Conservation (phyloP, 2,329 filamentous ascomycete genomes). For the Monilinia polystroma region DNA sequence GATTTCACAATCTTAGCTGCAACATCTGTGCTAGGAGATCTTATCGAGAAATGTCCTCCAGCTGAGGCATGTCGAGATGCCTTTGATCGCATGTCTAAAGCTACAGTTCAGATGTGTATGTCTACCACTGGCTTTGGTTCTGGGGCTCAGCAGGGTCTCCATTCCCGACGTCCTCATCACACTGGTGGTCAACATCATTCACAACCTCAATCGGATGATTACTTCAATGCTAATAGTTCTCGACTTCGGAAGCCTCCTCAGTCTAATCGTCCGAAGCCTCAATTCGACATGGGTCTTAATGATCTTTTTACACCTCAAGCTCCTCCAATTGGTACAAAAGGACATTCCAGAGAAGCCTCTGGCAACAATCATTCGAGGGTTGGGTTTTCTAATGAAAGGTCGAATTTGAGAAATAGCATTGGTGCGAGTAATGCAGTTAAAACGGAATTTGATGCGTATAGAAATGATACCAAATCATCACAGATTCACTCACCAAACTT, state of each 20-base stretch:
- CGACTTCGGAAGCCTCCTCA: constrained; percentile 19
- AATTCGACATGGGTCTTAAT: constrained; percentile 40
- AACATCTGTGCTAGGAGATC: constrained; percentile 85
- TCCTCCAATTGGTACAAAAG: neutral
- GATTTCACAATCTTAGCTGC: constrained; percentile 93
- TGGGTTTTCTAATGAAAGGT: constrained; percentile 1
- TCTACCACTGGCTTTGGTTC: constrained; percentile 57
- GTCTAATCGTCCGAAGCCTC: constrained; percentile 34
- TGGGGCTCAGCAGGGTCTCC: constrained; percentile 33
- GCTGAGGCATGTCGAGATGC: constrained; percentile 93
- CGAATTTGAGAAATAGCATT: constrained; percentile 8
- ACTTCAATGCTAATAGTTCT: constrained; percentile 29
- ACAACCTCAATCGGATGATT: constrained; percentile 24
- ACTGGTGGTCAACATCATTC: constrained; percentile 22
- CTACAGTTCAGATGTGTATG: constrained; percentile 92
- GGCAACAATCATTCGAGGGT: neutral
- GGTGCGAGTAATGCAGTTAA: constrained; percentile 22
- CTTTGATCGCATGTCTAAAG: constrained; percentile 92
- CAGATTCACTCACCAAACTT: constrained; percentile 13
- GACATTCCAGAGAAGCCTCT: constrained; percentile 5
- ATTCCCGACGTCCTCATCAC: constrained; percentile 30
- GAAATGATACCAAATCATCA: constrained; percentile 8
- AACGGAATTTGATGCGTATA: constrained; percentile 26
- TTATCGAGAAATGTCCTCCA: constrained; percentile 92
- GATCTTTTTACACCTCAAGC: constrained; percentile 32